Percentiles rank a stretch among this genome's conserved stretches.
These are phyloP conservation scores for Xylaria sp. DNA, from an alignment of 2,329 filamentous ascomycete genomes.

Conservation along the genomic window DNA sequence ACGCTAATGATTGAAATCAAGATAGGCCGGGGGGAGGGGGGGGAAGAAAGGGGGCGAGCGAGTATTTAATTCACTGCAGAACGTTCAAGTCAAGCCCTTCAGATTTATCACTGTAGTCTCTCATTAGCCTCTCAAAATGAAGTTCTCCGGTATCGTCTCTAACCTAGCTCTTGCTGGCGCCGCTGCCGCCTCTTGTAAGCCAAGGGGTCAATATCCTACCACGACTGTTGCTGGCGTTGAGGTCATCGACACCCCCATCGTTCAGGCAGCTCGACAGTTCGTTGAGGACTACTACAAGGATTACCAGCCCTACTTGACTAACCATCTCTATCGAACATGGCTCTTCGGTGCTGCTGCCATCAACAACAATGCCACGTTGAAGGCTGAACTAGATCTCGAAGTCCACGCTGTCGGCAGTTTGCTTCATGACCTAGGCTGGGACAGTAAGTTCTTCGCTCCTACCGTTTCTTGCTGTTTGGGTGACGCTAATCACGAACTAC, in stretches of 20 bases:
- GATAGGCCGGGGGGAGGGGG: not conserved
- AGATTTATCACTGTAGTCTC: not conserved
- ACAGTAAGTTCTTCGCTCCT: slow-evolving; percentile 14
- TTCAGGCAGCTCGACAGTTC: slow-evolving; percentile 13
- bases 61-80: slow-evolving; percentile 14
- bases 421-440: slow-evolving; percentile 25
- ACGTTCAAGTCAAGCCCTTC: not conserved
- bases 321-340: slow-evolving; percentile 24
- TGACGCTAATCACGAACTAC: not conserved
- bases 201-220: slow-evolving; percentile 8
- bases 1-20: not conserved
- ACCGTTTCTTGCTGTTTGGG: not conserved
- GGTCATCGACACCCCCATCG: slow-evolving; percentile 25
- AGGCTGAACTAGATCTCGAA: slow-evolving; percentile 25
- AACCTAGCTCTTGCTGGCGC: slow-evolving; percentile 20
- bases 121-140: slow-evolving; percentile 17
- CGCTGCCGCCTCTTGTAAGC: slow-evolving; percentile 2
- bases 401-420: slow-evolving; percentile 20
- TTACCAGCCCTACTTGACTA: slow-evolving; percentile 24
- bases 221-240: slow-evolving; percentile 23
- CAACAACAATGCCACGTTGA: slow-evolving; percentile 24
- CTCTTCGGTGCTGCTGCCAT: slow-evolving; percentile 25
- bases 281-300: slow-evolving; percentile 24
- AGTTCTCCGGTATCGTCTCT: slow-evolving; percentile 24
- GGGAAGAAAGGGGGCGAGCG: not conserved